Conservation (phyloP, 495 filamentous ascomycete genomes). For the Usnea hakonensis region DNA sequence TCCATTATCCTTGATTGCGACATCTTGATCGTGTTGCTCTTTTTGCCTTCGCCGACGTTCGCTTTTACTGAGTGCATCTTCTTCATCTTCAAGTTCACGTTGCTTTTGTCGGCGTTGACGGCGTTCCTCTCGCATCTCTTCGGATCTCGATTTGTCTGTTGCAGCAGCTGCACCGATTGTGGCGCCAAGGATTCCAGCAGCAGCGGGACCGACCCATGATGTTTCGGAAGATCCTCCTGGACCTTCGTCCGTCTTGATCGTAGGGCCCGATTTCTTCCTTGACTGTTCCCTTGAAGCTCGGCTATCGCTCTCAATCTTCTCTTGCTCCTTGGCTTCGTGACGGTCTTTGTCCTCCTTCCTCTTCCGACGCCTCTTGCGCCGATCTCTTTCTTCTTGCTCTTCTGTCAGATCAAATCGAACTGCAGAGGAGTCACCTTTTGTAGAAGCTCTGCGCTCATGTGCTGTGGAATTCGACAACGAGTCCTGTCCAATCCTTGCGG, state of each 20-base stretch:
- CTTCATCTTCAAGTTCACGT: slow-evolving; percentile 23
- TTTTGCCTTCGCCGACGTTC: slow-evolving; percentile 23
- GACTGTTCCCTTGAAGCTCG: slow-evolving; percentile 8
- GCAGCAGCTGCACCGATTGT: slow-evolving; percentile 37
- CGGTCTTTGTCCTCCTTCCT: slow-evolving; percentile 25
- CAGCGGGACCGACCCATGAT: slow-evolving; percentile 37
- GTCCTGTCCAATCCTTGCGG: slow-evolving; percentile 14
- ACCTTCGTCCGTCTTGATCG: slow-evolving; percentile 1
- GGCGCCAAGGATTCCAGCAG: slow-evolving; percentile 43
- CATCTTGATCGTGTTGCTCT: slow-evolving; percentile 14
- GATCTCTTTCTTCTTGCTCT: slow-evolving; percentile 41
- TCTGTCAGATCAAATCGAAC: slow-evolving; percentile 43
- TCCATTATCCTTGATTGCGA: slow-evolving; percentile 13
- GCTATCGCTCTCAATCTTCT: slow-evolving; percentile 8
- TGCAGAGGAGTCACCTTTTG: slow-evolving; percentile 37
- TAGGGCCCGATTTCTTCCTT: slow-evolving; percentile 1
- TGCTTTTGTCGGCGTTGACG: slow-evolving; percentile 24
- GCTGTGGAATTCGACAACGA: slow-evolving; percentile 1
- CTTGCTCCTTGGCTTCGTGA: slow-evolving; percentile 15
- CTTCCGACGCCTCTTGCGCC: slow-evolving; percentile 31
- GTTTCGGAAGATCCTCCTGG: not conserved
- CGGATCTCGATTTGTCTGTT: slow-evolving; percentile 31
- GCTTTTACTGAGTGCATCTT: slow-evolving; percentile 25
- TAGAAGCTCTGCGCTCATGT: slow-evolving; percentile 30
- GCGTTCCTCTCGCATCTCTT: slow-evolving; percentile 28